These are phyloP conservation scores for Trypanosoma grayi DNA, from an alignment of 208 protist species.

Conservation along the genomic window DNA sequence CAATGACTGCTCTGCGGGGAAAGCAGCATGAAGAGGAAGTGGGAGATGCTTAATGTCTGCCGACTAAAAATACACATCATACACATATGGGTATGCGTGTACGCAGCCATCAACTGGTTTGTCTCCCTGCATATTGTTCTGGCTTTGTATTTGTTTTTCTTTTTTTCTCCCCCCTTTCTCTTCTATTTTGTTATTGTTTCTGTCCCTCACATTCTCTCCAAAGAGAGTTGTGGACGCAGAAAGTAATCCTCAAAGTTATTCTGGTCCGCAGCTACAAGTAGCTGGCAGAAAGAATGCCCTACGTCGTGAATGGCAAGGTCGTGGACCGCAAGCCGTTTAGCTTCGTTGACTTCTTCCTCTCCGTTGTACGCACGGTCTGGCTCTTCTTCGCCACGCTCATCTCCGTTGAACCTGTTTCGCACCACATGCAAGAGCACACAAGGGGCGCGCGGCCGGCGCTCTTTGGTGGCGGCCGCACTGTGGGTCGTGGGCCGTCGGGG, in stretches of 20 bases:
- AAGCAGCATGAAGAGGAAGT: neutral
- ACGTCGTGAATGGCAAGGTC: conserved; percentile 71
- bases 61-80: neutral
- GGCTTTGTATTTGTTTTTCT: neutral
- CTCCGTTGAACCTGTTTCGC: conserved; percentile 36
- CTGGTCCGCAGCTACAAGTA: conserved; percentile 4
- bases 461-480: conserved; percentile 25
- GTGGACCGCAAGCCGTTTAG: conserved; percentile 78
- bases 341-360: conserved; percentile 39
- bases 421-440: conserved; percentile 41
- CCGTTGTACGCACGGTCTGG: conserved; percentile 34
- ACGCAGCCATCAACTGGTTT: neutral
- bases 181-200: neutral
- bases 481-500: conserved; percentile 23
- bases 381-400: conserved; percentile 76
- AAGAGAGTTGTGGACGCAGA: neutral
- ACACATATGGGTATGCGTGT: neutral
- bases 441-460: conserved; percentile 11
- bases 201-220: neutral
- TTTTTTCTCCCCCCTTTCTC: neutral
- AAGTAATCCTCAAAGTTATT: conserved; percentile 1
- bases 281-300: conserved; percentile 40
- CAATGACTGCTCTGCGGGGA: conserved; percentile 36
- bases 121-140: neutral
- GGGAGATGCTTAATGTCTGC: neutral